Conservation (phyloP, 2,329 filamentous ascomycete genomes). For the Fusarium sp. region DNA sequence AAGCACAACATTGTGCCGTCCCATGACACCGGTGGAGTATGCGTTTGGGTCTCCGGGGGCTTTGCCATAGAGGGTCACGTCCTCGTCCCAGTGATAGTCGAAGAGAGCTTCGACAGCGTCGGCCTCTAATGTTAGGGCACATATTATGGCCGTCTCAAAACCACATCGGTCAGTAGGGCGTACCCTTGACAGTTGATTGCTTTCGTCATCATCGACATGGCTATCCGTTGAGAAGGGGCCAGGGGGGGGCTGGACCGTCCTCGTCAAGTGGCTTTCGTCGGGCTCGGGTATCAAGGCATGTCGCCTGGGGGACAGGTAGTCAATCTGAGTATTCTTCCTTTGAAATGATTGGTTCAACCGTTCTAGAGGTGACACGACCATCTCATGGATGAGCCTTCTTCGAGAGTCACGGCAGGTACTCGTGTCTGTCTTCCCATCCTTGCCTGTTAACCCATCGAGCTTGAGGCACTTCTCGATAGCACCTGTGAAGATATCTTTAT, state of each 20-base stretch:
- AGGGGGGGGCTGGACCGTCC: too few species aligned
- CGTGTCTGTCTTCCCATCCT: accelerated
- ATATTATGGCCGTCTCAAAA: conserved; percentile 18
- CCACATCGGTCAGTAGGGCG: not conserved
- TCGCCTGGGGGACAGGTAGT: not conserved
- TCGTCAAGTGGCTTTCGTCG: too few species aligned
- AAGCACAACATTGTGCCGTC: not conserved
- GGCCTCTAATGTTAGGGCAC: not conserved
- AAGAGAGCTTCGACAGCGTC: not conserved
- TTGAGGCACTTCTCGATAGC: not conserved
- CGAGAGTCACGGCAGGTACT: not conserved
- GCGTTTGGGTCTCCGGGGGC: not conserved
- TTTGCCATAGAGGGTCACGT: not conserved
- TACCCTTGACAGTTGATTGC: too few species aligned
- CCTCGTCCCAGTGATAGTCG: conserved; percentile 5
- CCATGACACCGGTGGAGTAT: not conserved
- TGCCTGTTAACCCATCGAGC: not conserved
- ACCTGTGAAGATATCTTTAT: not conserved
- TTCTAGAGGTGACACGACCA: not conserved
- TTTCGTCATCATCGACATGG: too few species aligned
- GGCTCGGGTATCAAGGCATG: not conserved
- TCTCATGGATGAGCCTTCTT: not conserved
- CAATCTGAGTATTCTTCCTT: not conserved
- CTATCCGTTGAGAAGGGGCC: too few species aligned
- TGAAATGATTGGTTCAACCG: not conserved